A percentile compares a stretch with the other conserved stretches of the same genome.
phyloP scores from a whole-genome alignment of 768 basidiomycete species.

The Infundibulicybe gibba region DNA sequence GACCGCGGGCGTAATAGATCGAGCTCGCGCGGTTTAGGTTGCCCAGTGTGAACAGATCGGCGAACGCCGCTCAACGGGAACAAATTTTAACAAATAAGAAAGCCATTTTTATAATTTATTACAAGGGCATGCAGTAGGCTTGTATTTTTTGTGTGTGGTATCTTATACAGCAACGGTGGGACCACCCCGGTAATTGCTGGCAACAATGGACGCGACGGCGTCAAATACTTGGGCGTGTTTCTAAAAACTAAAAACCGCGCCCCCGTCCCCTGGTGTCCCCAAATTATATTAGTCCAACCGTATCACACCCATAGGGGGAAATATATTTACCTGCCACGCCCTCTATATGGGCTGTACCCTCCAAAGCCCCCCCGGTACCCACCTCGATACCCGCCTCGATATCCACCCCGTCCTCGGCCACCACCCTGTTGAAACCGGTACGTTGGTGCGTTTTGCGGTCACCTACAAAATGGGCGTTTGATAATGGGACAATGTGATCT shows the following conservation, averaged over 20 bases:
- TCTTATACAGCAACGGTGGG: conserved; percentile 8
- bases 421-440: conserved; percentile 92
- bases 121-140: not conserved
- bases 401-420: conserved; percentile 72
- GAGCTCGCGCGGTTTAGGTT: not conserved
- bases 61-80: conserved; percentile 2
- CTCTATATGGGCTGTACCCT: conserved; percentile 62
- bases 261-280: conserved; percentile 39
- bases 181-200: conserved; percentile 1
- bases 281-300: not conserved
- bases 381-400: conserved; percentile 48
- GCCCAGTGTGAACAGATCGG: not conserved
- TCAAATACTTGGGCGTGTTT: conserved; percentile 7
- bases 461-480: conserved; percentile 49
- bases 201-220: not conserved
- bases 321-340: conserved; percentile 69
- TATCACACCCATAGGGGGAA: not conserved
- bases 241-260: conserved; percentile 55
- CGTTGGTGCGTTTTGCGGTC: conserved; percentile 91
- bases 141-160: conserved; percentile 1
- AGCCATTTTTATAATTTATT: not conserved
- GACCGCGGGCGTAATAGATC: not conserved
- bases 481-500: not conserved
- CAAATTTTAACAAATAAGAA: not conserved
- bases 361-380: conserved; percentile 43